A percentile compares a stretch with the other conserved stretches of the same genome.
phyloP scores from a whole-genome alignment of 768 basidiomycete genomes.

The Naganishia onofrii region DNA sequence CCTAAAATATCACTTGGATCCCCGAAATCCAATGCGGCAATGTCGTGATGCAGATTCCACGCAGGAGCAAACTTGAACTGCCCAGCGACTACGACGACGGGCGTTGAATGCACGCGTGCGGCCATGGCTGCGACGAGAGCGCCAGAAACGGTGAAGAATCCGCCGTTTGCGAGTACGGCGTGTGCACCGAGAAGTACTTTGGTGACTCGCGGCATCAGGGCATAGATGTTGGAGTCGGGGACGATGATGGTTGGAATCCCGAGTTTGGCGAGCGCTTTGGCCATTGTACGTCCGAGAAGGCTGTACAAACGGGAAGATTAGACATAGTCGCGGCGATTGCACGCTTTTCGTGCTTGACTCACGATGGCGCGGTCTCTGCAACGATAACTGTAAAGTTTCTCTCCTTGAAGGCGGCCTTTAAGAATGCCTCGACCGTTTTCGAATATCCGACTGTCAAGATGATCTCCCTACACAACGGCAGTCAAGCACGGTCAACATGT shows the following conservation, averaged over 20 bases:
- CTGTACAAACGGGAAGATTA: conserved; percentile 53
- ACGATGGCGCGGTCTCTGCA: conserved; percentile 92
- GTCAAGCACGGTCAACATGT: neutral
- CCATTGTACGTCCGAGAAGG: conserved; percentile 81
- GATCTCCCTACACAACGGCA: conserved; percentile 66
- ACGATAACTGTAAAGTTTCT: conserved; percentile 95
- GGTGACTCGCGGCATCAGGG: conserved; percentile 93
- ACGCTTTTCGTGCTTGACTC: conserved; percentile 50
- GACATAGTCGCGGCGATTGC: too few species aligned
- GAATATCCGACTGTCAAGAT: conserved; percentile 93
- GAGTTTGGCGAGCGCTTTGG: conserved; percentile 70
- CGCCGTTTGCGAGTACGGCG: conserved; percentile 93
- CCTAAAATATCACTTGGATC: conserved; percentile 52
- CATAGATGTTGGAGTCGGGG: conserved; percentile 92
- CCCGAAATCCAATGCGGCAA: conserved; percentile 48
- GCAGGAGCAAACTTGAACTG: conserved; percentile 92
- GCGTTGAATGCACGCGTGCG: conserved; percentile 82
- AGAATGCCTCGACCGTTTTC: conserved; percentile 85
- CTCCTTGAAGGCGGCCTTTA: conserved; percentile 83
- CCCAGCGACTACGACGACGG: conserved; percentile 88
- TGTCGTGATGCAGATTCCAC: conserved; percentile 54
- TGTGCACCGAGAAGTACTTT: conserved; percentile 94
- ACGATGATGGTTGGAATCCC: conserved; percentile 94
- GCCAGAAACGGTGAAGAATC: conserved; percentile 85
- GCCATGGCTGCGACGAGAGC: conserved; percentile 80